Conservation (phyloP, 2,329 filamentous ascomycete species). For the Cordyceps sp. region DNA sequence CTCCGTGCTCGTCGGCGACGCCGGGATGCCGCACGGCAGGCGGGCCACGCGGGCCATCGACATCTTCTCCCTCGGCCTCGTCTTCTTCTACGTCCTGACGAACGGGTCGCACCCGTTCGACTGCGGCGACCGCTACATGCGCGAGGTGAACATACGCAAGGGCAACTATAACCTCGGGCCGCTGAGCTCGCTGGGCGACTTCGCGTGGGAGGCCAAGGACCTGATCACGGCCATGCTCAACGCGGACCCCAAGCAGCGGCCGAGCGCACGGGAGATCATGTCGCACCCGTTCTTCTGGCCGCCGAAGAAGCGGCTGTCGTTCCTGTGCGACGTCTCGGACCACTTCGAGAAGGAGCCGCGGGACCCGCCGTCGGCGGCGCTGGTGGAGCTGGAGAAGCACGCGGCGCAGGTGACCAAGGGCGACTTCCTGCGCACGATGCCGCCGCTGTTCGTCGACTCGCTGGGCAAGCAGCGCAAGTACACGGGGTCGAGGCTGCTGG, state of each 20-base stretch:
- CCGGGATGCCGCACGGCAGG: conserved; percentile 42
- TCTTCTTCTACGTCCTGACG: conserved; percentile 98
- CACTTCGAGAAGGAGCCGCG: conserved; percentile 87
- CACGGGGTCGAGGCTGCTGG: conserved; percentile 65
- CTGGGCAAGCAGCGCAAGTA: conserved; percentile 93
- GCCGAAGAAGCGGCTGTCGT: conserved; percentile 71
- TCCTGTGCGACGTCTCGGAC: conserved; percentile 92
- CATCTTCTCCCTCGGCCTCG: conserved; percentile 89
- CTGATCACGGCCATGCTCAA: conserved; percentile 67
- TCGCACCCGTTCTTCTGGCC: conserved; percentile 96
- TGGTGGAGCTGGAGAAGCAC: conserved; percentile 41
- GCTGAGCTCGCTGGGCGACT: conserved; percentile 63
- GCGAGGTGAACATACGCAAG: conserved; percentile 94
- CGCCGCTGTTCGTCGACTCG: conserved; percentile 71
- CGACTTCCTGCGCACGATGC: conserved; percentile 66
- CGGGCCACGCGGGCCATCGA: conserved; percentile 92
- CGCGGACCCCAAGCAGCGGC: conserved; percentile 37
- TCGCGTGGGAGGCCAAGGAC: conserved; percentile 73
- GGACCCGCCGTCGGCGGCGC: conserved; percentile 57
- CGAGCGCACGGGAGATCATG: conserved; percentile 64
- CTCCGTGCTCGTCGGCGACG: conserved; percentile 37
- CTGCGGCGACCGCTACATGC: conserved; percentile 84
- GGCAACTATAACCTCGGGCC: conserved; percentile 57
- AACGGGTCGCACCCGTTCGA: conserved; percentile 87
- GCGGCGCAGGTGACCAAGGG: conserved; percentile 38